phyloP scores from a whole-genome alignment of 345 rosid genomes.

The Sonneratia alba region DNA sequence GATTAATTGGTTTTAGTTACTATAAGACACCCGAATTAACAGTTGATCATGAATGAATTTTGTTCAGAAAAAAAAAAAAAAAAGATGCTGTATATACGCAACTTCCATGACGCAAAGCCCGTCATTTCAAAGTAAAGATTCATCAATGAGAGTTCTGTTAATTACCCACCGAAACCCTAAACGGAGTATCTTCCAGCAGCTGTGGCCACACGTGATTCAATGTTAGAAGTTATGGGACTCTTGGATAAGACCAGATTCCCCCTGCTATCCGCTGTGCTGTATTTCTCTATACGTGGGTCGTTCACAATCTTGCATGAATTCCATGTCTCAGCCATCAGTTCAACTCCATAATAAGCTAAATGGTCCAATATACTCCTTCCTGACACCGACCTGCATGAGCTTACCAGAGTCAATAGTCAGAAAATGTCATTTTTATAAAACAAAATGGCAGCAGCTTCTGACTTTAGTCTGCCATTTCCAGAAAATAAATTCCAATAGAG shows the following conservation, averaged over 20 bases:
- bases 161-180: not conserved
- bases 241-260: conserved; percentile 62
- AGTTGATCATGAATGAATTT: not conserved
- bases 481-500: not conserved
- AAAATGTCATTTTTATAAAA: not conserved
- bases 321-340: conserved; percentile 45
- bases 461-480: not conserved
- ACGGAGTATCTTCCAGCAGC: not conserved
- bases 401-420: not conserved
- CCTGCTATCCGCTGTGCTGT: conserved; percentile 40
- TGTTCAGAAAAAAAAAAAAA: not conserved
- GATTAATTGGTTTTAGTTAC: not conserved
- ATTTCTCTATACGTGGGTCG: conserved; percentile 29
- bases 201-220: not conserved
- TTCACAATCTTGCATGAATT: conserved; percentile 68
- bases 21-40: not conserved
- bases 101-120: not conserved
- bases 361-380: conserved; percentile 79
- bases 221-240: conserved; percentile 17
- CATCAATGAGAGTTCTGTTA: not conserved
- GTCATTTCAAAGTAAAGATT: not conserved
- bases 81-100: not conserved
- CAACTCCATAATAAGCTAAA: conserved; percentile 60
- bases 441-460: not conserved
- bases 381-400: conserved; percentile 57